Percentiles rank a stretch among this genome's conserved stretches.
phyloP scores from a whole-genome alignment of 306 rosid species.

The Inga laurina region DNA sequence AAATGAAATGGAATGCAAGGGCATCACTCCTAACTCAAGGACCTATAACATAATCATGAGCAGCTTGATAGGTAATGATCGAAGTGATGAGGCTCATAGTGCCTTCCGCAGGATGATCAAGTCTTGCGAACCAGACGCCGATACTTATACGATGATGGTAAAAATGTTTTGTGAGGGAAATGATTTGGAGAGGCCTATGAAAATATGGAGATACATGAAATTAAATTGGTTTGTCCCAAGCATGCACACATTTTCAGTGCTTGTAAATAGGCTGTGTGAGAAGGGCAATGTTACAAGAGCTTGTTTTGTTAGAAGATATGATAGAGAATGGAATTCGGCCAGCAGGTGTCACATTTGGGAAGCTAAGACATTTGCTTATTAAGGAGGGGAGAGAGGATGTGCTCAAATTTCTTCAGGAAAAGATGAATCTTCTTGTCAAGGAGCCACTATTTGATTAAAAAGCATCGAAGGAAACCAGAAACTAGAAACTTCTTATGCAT shows the following conservation, averaged over 20 bases:
- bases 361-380: no score
- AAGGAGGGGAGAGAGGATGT: no score
- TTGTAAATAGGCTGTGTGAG: conserved; percentile 71
- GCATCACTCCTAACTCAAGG: conserved; percentile 64
- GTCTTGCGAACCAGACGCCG: conserved; percentile 78
- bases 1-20: conserved; percentile 65
- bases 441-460: no score
- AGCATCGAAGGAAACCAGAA: no score
- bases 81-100: conserved; percentile 62
- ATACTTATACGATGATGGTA: conserved; percentile 81
- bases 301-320: conserved; percentile 84
- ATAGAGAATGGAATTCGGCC: conserved; percentile 91
- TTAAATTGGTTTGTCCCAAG: conserved; percentile 70
- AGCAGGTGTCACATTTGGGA: no score
- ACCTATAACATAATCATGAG: conserved; percentile 50
- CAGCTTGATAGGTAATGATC: conserved; percentile 59
- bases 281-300: conserved; percentile 58
- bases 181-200: conserved; percentile 62
- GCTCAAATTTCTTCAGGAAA: no score
- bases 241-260: conserved; percentile 81
- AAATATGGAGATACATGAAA: conserved; percentile 81
- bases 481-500: no score
- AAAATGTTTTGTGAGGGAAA: conserved; percentile 74
- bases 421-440: no score
- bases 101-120: conserved; percentile 65